phyloP scores from a whole-genome alignment of 306 rosid species.

The Corylus heterophylla region DNA sequence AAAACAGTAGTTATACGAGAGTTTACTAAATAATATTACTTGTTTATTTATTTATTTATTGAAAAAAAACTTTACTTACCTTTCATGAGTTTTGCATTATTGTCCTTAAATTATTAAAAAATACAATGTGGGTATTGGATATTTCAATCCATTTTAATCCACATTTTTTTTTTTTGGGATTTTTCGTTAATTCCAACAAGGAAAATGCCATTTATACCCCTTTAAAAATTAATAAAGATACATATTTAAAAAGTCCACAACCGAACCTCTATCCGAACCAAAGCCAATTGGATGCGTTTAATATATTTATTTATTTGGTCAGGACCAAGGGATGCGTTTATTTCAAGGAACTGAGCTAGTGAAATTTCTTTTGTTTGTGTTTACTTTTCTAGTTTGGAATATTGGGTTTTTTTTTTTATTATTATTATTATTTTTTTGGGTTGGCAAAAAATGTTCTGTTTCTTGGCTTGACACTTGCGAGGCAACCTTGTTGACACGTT shows the following conservation, averaged over 20 bases:
- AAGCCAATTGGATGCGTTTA: conserved; percentile 41
- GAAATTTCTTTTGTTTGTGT: not conserved
- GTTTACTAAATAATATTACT: no score
- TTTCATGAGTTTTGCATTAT: no score
- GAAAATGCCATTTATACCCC: no score
- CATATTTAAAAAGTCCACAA: conserved; percentile 40
- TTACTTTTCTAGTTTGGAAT: conserved; percentile 10
- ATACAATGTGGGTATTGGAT: no score
- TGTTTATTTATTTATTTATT: no score
- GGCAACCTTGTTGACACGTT: not conserved
- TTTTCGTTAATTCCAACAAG: no score
- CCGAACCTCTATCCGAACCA: conserved; percentile 50
- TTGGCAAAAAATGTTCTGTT: not conserved
- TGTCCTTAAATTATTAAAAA: no score
- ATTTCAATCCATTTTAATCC: no score
- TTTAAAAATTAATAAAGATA: no score
- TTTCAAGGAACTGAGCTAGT: not conserved
- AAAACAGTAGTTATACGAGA: no score
- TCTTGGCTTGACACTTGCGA: not conserved
- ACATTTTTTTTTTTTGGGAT: no score
- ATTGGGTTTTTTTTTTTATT: not conserved
- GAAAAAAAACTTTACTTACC: no score
- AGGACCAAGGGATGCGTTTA: not conserved
- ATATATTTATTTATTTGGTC: not conserved
- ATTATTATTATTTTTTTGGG: not conserved